A percentile compares a stretch with the other conserved stretches of the same genome.
Evolutionary conservation across 352 stramenopile species (phyloP).

Genomic region (Pelagophyceae sp.): DNA sequence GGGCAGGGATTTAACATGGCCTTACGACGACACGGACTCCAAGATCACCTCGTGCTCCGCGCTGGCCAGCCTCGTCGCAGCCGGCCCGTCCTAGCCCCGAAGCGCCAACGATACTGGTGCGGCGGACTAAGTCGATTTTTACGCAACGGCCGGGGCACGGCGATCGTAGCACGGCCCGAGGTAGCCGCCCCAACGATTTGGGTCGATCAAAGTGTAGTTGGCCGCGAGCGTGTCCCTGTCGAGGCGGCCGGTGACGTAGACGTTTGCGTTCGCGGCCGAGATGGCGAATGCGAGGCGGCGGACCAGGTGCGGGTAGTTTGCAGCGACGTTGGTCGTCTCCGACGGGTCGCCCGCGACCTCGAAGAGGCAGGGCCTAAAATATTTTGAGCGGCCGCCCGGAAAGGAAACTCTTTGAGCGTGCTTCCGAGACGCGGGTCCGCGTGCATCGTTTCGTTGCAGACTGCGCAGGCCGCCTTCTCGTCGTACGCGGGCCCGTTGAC

Average conservation of each 20-base stretch:
- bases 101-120: neutral
- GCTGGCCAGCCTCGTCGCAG: neutral
- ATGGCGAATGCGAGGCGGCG: neutral
- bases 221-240: neutral
- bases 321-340: neutral
- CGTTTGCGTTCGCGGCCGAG: neutral
- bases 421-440: too few relatives aligned
- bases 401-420: too few relatives aligned
- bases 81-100: neutral
- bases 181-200: neutral
- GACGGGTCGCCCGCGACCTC: conserved; percentile 34
- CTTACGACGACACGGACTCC: neutral
- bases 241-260: neutral
- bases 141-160: neutral
- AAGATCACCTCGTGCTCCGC: neutral
- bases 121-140: neutral
- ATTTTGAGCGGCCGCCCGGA: too few relatives aligned
- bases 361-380: conserved; percentile 39
- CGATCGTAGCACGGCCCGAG: neutral
- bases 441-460: neutral
- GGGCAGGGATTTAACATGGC: neutral
- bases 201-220: neutral
- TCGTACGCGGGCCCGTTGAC: neutral
- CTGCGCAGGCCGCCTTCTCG: neutral
- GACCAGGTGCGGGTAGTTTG: conserved; percentile 30